Conservation (phyloP, 208 protist species). For the Acanthamoeba sp. region DNA sequence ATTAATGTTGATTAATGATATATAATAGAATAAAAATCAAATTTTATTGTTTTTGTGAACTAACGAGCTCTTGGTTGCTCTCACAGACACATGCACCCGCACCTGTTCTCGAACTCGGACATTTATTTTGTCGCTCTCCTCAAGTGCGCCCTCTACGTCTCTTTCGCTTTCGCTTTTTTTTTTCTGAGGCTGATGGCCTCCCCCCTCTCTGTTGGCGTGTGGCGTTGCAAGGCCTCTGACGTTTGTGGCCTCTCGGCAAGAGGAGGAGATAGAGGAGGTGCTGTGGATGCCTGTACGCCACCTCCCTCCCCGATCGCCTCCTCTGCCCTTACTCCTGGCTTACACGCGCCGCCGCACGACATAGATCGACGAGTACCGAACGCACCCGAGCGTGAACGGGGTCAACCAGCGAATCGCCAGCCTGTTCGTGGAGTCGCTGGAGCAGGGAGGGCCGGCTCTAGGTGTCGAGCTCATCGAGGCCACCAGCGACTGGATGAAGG, state of each 20-base stretch:
- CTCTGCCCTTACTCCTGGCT: not conserved
- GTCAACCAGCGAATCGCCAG: conserved; percentile 65
- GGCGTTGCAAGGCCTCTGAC: not conserved
- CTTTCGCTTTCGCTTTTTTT: too few relatives aligned
- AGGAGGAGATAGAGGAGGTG: conserved; percentile 47
- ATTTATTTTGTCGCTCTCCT: conserved; percentile 56
- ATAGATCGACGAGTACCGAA: conserved; percentile 68
- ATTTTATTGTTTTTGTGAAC: not conserved
- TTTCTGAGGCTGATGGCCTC: not conserved
- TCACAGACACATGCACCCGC: conserved; percentile 65
- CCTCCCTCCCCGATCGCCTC: not conserved
- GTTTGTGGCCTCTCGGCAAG: conserved; percentile 9
- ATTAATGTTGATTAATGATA: too few relatives aligned
- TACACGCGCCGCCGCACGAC: not conserved
- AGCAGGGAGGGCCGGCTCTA: not conserved
- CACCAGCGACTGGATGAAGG: not conserved
- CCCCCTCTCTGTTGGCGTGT: not conserved
- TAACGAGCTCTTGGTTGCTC: not conserved
- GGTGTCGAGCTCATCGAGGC: not conserved
- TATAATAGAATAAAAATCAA: too few relatives aligned
- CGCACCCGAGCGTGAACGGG: conserved; percentile 34
- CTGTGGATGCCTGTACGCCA: conserved; percentile 33
- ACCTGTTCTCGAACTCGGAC: conserved; percentile 42
- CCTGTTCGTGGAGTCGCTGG: conserved; percentile 51
- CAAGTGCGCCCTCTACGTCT: not conserved